Evolutionary conservation across 345 rosid genomes (phyloP).

Genomic region (Salix koriyanagi): DNA sequence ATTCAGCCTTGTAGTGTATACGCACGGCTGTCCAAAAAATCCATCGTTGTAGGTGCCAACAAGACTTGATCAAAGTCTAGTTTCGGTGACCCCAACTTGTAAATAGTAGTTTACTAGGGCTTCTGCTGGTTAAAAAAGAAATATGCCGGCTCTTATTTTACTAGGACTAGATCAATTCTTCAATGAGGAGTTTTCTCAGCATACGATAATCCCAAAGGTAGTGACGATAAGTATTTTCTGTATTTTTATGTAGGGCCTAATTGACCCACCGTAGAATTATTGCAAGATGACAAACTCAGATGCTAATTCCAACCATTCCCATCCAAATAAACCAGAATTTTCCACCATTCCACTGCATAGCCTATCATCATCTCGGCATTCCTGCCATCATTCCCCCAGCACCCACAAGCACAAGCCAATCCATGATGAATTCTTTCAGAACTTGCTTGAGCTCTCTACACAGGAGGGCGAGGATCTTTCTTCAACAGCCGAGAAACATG

Average conservation of each 20-base stretch:
- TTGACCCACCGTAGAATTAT: not conserved
- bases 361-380: not conserved
- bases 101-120: not conserved
- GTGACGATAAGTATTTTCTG: not conserved
- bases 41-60: not conserved
- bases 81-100: not conserved
- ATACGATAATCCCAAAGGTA: not conserved
- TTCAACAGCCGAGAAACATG: not conserved
- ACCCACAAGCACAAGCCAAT: not conserved
- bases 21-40: not conserved
- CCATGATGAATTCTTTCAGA: constrained; percentile 20
- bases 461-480: not conserved
- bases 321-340: not conserved
- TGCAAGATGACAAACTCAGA: constrained; percentile 6
- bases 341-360: not conserved
- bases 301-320: not conserved
- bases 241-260: not conserved
- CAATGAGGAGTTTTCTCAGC: not conserved
- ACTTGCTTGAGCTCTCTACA: constrained; percentile 20
- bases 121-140: constrained; percentile 1
- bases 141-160: constrained; percentile 8
- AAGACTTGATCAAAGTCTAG: not conserved
- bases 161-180: not conserved
- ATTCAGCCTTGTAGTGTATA: not conserved
- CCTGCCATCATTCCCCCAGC: not conserved